Evolutionary conservation across 2,329 filamentous ascomycete species (phyloP), one percentile per base, ranked within the genome.

Genomic region (Epicoccum sorghinum): DNA sequence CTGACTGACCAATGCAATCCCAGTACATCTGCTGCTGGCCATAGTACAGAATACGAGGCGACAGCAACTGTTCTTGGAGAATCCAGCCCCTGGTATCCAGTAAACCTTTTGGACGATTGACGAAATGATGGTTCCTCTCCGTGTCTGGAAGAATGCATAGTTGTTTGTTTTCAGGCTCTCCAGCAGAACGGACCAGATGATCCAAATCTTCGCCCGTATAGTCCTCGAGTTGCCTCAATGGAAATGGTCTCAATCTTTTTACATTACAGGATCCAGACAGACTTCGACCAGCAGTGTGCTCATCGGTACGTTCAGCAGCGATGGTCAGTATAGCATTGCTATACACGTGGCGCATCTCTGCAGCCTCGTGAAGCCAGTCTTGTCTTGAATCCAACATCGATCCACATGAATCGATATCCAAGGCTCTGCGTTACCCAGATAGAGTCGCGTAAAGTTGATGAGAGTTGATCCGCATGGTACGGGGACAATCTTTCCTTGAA

Each of bases 321-420:
- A 62, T 18, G 2, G 55, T 62, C n/a, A 53, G 18, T 2, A 53
- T 29, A 4, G 60, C 49, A 5, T 39, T 30, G 4, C 44, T 42
- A 30, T 55, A 64, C 0, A 62, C 47, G 32, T 33, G 40, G 22
- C 51, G 43, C 61, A 62, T 64, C 10, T 49, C 48, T 7, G 52
- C 40, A 4, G 59, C 47, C 47, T 64, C 61, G 12, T 18, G 25
- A 12, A 54, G 35, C 61, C 61, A 64, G 39, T 62, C 60, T 35
- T 55, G 38, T 5, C 22, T 35, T 23, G 47, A 59, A 24, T 63
- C 56, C 35, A n/a, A 53, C 42, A 25, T 35, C 42, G 23, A 45
- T 36, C 22, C 42, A 45, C 14, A 36, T 9, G 22, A 10, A 36
- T 3, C 14, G 42, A 14, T 25, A 27, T 7, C 42, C 32, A 2